Evolutionary conservation across 2,329 filamentous ascomycete genomes (phyloP), one percentile per base, ranked within the genome.

Genomic region (Pseudocercospora ulei): DNA sequence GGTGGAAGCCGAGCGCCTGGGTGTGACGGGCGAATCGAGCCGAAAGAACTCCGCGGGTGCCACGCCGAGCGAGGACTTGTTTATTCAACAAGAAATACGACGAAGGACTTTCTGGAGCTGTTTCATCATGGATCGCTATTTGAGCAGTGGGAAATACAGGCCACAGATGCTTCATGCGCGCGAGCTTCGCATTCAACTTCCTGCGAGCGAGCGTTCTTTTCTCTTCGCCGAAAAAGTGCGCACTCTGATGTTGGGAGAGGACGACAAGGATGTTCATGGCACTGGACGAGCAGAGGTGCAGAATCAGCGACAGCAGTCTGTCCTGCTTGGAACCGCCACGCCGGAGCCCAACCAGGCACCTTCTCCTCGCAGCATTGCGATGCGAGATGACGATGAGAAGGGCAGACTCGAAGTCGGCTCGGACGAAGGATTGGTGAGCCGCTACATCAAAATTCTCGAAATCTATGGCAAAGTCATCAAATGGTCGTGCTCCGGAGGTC

Each of bases 101-200:
- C 68, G 80, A 16, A 71, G 81, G 4, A 82, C 80, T 0, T 80
- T 83, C 65, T 84, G 80, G 65, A 82, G 79, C 50, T 82, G 79
- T 52, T 76, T 81, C 42, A 76, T 83, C 35, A 66, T 85, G 49
- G 80, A 85, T 55, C 72, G 78, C 2, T 73, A 82, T 58, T 62
- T 83, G 14, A 73, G 76, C 22, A 77, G 73, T 49, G 78, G 78
- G 12, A 73, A 73, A 45, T 70, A 75, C 36, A 67, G 78, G 13
- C 68, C 73, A 1, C 68, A 71, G 8, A 76, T 74, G 53, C 68
- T 83, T 27, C 67, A 69, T 23, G 62, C 72, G 1, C 66, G 74
- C 3, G 73, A 79, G 40, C 59, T 82, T 4, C 66, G 69, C 20
- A 75, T 82, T 12, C 78, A 80, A 54, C 64, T 84, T 3, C 79